Evolutionary conservation across 78 protist genomes (phyloP).

Genomic region (Dictyostelium firmibasis): DNA sequence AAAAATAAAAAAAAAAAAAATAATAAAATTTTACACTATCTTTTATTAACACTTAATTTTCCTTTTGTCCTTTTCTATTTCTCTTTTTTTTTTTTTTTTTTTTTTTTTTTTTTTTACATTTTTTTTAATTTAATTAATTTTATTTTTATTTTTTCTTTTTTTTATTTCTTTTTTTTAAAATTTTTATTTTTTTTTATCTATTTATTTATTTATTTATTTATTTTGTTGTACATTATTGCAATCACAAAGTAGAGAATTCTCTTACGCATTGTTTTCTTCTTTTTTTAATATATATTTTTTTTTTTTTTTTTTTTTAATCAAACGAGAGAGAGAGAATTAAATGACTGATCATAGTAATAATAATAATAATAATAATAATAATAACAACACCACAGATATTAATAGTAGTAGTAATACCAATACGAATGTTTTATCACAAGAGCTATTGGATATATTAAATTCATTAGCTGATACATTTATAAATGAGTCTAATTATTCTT

Average conservation of each 20-base stretch:
- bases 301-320: too few relatives aligned
- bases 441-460: conserved; percentile 44
- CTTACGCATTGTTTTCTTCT: too few relatives aligned
- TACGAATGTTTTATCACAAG: neutral
- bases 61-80: neutral
- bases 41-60: too few relatives aligned
- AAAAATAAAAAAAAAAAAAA: neutral
- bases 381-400: neutral
- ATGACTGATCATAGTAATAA: neutral
- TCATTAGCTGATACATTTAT: conserved; percentile 70
- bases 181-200: too few relatives aligned
- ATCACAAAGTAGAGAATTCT: neutral
- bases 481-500: conserved; percentile 47
- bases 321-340: neutral
- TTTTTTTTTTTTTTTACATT: neutral
- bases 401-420: neutral
- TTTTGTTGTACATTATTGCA: neutral
- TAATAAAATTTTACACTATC: too few relatives aligned
- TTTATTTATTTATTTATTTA: neutral
- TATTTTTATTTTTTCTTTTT: neutral
- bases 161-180: neutral
- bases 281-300: too few relatives aligned
- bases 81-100: neutral
- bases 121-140: neutral
- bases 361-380: neutral